Conservation (phyloP, 2,329 filamentous ascomycete genomes). For the Albophoma yamanashiensis region DNA sequence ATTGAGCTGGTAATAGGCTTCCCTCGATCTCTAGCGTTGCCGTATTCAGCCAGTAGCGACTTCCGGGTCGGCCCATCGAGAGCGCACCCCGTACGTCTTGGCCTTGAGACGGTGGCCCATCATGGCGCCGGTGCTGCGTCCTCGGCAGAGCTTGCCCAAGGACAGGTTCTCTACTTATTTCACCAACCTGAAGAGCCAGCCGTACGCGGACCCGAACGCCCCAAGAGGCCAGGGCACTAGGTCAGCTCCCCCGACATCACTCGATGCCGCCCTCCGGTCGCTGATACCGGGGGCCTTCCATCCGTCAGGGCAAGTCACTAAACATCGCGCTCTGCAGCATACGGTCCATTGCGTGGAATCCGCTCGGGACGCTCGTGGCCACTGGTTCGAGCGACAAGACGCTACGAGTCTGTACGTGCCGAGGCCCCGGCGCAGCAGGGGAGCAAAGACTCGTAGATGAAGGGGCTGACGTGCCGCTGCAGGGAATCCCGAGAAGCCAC, state of each 20-base stretch:
- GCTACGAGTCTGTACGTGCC: constrained; percentile 57
- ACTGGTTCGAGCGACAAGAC: constrained; percentile 64
- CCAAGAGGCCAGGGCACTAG: constrained; percentile 42
- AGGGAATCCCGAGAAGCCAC: constrained; percentile 68
- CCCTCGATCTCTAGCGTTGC: background rate
- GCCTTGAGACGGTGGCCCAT: background rate
- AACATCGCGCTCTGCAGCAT: constrained; percentile 36
- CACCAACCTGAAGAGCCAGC: constrained; percentile 55
- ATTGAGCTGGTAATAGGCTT: background rate
- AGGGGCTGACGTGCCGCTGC: background rate
- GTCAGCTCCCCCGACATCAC: constrained; percentile 28
- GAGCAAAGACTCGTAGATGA: background rate
- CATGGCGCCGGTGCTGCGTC: constrained; percentile 32
- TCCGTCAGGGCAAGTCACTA: background rate
- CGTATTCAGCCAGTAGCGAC: background rate
- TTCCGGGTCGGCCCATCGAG: background rate
- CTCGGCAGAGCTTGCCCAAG: constrained; percentile 51
- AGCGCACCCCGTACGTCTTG: background rate
- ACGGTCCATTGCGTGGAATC: constrained; percentile 81
- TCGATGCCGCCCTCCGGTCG: background rate
- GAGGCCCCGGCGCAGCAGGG: too few relatives aligned
- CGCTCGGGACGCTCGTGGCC: constrained; percentile 71
- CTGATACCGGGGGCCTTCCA: background rate
- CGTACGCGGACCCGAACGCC: constrained; percentile 53
- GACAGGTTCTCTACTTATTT: constrained; percentile 60